Evolutionary conservation across 345 rosid genomes (phyloP), one percentile per base, ranked within the genome.

Genomic region (Eucalyptus pauciflora): DNA sequence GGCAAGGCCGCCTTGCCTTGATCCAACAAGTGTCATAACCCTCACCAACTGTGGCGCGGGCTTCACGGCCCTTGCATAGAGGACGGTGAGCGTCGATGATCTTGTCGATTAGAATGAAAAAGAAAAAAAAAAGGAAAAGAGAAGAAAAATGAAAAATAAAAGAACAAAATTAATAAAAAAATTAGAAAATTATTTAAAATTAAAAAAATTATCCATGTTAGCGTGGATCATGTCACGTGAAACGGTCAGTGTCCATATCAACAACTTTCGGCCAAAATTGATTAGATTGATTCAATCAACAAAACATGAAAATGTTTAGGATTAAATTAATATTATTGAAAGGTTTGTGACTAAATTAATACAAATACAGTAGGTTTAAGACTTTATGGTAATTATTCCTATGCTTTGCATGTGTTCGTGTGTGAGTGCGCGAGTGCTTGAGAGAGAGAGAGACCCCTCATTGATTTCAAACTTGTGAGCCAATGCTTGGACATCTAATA

Each of bases 41-140:
- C 27, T 56, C 2, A 13, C 5, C 0, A 1, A 24, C 0, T 22
- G 0, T 56, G 62, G 29, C 0, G 29, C 2, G 12, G 3, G 13
- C 29, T 56, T 56, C 62, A 56, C 1, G 6, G 62, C 62, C 62
- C 62, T 56, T 25, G 29, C 29, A 22, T 25, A 10, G 13, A 0
- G 1, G 1, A 56, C 24, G 3, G 62, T 25, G 29, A 56, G 29
- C 0, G 1, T 1, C 6, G 1, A 52, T 52, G 25, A 52, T 52
- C 29, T 5, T 0, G 13, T 1, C 3, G 0, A 56, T 2, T 25
- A 24, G 12, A 56, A 10, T 56, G 13, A 56, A 25, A 25, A 54
- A 22, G 4, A 24, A 50, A 24, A 50, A 50, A 10, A 2, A 1
- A 56, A 54, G 1, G 27, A 2, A 56, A 56, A 56, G 29, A 56